Evolutionary conservation across 164 flowering plant species (phyloP).

Genomic region (Annona squamosa): DNA sequence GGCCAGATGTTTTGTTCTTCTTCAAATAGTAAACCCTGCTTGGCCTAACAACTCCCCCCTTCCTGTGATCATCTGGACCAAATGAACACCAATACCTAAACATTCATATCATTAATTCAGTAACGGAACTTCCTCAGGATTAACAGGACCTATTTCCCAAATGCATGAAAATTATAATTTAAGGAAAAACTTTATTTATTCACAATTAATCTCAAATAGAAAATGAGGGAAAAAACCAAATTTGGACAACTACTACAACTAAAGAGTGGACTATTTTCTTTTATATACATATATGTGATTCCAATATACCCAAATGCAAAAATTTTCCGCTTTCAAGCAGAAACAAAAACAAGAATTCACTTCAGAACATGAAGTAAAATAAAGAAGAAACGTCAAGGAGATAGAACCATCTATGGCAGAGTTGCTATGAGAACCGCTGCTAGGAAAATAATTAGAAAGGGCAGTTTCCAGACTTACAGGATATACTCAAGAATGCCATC

Average conservation of each 20-base stretch:
- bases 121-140: not conserved
- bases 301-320: not conserved
- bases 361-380: not conserved
- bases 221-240: no score
- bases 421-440: not conserved
- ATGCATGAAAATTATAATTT: not conserved
- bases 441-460: not conserved
- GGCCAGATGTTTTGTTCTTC: constrained; percentile 77
- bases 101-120: constrained; percentile 11
- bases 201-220: no score
- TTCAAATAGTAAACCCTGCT: constrained; percentile 68
- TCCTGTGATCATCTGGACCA: constrained; percentile 95
- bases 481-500: constrained; percentile 94
- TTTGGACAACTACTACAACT: no score
- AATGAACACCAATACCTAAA: constrained; percentile 98
- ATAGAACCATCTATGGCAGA: not conserved
- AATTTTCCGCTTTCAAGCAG: not conserved
- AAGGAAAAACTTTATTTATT: not conserved
- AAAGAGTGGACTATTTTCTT: no score
- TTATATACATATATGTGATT: no score
- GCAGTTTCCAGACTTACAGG: constrained; percentile 46
- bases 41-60: constrained; percentile 80
- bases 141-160: not conserved
- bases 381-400: not conserved
- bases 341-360: not conserved